Base-by-base conservation (phyloP, 2,329 filamentous ascomycete species). In the Pyricularia sp. region DNA sequence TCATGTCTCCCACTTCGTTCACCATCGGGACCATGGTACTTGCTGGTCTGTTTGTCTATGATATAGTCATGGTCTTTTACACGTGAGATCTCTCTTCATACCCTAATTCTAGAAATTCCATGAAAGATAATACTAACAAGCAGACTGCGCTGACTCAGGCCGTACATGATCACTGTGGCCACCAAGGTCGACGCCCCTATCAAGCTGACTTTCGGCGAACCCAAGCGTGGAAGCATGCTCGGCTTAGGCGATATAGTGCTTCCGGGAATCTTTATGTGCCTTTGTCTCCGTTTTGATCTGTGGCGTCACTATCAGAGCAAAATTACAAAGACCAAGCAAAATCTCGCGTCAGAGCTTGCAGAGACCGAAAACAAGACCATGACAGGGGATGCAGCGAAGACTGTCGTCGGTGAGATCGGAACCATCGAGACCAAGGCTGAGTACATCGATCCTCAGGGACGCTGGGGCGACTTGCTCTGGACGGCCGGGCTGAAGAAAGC, bases 171-270 rank as follows among this genome's bases (percentile, higher is more conserved):
- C 7, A 90, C 89, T 0, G 90, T 99, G 9, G 94, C 93, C 13
- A 96, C 88, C 8, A 89, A 88, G 55, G 80, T 99, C 30, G 93
- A 99, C 69, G 90, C 93, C 0, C 94, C 93, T 0, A 94, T 97
- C 74, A 97, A 97, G 74, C 84, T 99, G 8, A 82, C 94, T 5
- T 96, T 96, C 68, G 75, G 80, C 26, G 77, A 80, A 1, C 87
- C 89, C 1, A 82, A 83, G n/a, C 86, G 88, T 28, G 77, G 79
- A 31, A 84, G 90, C 64, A 96, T 97, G 83, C 86, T 99, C 8
- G 93, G 93, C 0, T 82, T 97, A 0, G 93, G 93, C n/a, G 93
- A 99, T 72, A 90, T 99, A 66, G 90, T 96, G 1, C 81, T 99
- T 3, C 93, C 93, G 0, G 94, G 93, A 9, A 91, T 97, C 71